These are phyloP conservation scores for Daldinia sp. DNA, from an alignment of 2,329 filamentous ascomycete species.

Conservation along the genomic window DNA sequence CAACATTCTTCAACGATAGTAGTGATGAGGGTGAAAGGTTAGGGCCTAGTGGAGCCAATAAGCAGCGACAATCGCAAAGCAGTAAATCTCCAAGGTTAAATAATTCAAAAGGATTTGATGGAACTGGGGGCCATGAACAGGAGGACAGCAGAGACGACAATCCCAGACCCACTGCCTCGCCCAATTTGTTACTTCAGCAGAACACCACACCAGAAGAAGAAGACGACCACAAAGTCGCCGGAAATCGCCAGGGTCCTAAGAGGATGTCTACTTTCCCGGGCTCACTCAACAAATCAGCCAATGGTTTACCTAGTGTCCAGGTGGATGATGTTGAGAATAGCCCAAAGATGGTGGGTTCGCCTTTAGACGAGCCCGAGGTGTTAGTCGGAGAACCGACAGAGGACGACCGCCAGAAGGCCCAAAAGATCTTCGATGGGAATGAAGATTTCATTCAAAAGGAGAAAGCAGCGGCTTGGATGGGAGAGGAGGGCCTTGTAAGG, in stretches of 20 bases:
- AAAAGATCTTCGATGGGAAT: slow-evolving; percentile 84
- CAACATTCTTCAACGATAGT: slow-evolving; percentile 65
- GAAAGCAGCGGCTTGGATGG: slow-evolving; percentile 88
- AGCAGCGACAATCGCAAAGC: slow-evolving; percentile 31
- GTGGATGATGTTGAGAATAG: slow-evolving; percentile 60
- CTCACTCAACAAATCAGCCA: slow-evolving; percentile 61
- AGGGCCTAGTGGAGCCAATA: slow-evolving; percentile 1
- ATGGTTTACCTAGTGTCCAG: slow-evolving; percentile 62
- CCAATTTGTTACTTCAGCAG: slow-evolving; percentile 42
- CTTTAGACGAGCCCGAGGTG: slow-evolving; percentile 69
- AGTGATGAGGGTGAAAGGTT: slow-evolving; percentile 60
- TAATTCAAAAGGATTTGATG: slow-evolving; percentile 18
- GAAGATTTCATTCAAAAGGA: slow-evolving; percentile 84
- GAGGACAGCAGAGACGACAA: slow-evolving; percentile 17
- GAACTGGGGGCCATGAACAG: slow-evolving; percentile 19
- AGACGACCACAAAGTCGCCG: slow-evolving; percentile 48
- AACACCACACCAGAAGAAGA: slow-evolving; percentile 38
- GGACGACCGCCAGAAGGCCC: slow-evolving; percentile 81
- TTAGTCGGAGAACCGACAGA: slow-evolving; percentile 70
- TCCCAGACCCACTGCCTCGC: slow-evolving; percentile 37
- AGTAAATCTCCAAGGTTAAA: slow-evolving; percentile 32
- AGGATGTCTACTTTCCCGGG: slow-evolving; percentile 57
- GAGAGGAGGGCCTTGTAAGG: slow-evolving; percentile 74
- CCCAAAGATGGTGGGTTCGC: slow-evolving; percentile 55
- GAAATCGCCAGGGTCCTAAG: slow-evolving; percentile 53